Conservation (phyloP, 768 basidiomycete genomes). For the Lyophyllum decastes region DNA sequence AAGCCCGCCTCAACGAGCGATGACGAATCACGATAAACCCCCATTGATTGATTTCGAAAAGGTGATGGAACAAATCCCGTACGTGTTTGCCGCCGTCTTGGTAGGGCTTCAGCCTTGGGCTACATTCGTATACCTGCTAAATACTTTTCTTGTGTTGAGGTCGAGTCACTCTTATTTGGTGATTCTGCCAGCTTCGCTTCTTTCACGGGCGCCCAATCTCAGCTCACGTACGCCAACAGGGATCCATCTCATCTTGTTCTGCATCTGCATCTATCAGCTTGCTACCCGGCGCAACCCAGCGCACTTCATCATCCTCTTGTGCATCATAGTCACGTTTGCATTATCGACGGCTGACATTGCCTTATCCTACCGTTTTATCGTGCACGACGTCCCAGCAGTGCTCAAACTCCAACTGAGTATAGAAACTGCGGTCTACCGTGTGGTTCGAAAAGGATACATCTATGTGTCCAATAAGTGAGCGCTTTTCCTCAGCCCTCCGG, state of each 20-base stretch:
- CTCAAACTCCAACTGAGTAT: background rate
- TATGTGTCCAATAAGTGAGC: slow-evolving; percentile 12
- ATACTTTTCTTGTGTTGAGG: too few relatives aligned
- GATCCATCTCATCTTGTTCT: slow-evolving; percentile 30
- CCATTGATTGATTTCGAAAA: too few relatives aligned
- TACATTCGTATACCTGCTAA: too few relatives aligned
- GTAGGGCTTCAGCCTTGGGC: too few relatives aligned
- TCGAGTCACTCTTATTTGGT: too few relatives aligned
- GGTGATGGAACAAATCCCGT: too few relatives aligned
- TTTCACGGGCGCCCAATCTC: background rate
- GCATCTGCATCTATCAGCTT: slow-evolving; percentile 18
- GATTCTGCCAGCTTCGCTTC: too few relatives aligned
- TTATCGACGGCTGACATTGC: slow-evolving; percentile 9
- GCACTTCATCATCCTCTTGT: background rate
- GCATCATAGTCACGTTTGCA: slow-evolving; percentile 10
- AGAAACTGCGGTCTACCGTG: background rate
- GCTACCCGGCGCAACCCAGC: background rate
- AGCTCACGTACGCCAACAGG: slow-evolving; percentile 17
- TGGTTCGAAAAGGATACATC: slow-evolving; percentile 1
- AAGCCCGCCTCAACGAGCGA: background rate
- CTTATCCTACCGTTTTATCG: slow-evolving; percentile 5
- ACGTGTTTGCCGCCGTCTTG: too few relatives aligned
- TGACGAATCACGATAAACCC: background rate
- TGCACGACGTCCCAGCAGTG: slow-evolving; percentile 7
- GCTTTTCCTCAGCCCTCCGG: background rate